Evolutionary conservation across 1,284 basidiomycete species (phyloP).

Genomic region (Schizophyllum amplum): DNA sequence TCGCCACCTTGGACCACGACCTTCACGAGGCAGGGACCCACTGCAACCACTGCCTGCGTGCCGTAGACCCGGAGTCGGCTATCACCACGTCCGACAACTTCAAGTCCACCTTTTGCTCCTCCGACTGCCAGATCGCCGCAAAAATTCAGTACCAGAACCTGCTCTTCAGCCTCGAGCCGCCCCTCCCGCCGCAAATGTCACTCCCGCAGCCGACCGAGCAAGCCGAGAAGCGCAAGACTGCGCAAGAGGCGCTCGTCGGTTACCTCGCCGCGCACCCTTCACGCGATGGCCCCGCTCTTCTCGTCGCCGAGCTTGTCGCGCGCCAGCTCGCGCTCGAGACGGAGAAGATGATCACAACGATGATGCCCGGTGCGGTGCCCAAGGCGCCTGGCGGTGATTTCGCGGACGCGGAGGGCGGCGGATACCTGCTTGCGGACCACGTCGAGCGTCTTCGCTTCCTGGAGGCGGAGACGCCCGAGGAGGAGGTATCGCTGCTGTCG

Average conservation of each 20-base stretch:
- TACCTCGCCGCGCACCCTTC: constrained; percentile 42
- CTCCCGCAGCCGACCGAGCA: constrained; percentile 19
- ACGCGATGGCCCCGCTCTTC: constrained; percentile 34
- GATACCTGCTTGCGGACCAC: constrained; percentile 65
- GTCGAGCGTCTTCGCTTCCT: constrained; percentile 59
- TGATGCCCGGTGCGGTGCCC: constrained; percentile 17
- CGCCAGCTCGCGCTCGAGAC: constrained; percentile 62
- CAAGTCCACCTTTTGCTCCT: constrained; percentile 61
- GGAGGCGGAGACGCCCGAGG: constrained; percentile 35
- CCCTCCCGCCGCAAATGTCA: constrained; percentile 45
- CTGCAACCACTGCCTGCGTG: constrained; percentile 65
- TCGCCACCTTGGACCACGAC: constrained; percentile 61
- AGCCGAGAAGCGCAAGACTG: constrained; percentile 40
- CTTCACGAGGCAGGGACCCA: constrained; percentile 56
- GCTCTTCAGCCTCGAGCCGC: constrained; percentile 59
- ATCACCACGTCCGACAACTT: constrained; percentile 40
- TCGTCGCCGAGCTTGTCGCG: constrained; percentile 64
- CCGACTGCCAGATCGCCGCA: constrained; percentile 48
- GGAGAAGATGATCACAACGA: constrained; percentile 37
- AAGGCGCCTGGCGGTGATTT: constrained; percentile 24
- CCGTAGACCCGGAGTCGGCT: constrained; percentile 30
- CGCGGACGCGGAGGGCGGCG: constrained; percentile 39
- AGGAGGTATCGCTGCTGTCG: constrained; percentile 45
- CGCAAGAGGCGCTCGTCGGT: constrained; percentile 49
- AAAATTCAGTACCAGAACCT: constrained; percentile 56